Evolutionary conservation across 1,284 basidiomycete genomes (phyloP), one percentile per base, ranked within the genome.

Genomic region (Ustilago shanxiensis): DNA sequence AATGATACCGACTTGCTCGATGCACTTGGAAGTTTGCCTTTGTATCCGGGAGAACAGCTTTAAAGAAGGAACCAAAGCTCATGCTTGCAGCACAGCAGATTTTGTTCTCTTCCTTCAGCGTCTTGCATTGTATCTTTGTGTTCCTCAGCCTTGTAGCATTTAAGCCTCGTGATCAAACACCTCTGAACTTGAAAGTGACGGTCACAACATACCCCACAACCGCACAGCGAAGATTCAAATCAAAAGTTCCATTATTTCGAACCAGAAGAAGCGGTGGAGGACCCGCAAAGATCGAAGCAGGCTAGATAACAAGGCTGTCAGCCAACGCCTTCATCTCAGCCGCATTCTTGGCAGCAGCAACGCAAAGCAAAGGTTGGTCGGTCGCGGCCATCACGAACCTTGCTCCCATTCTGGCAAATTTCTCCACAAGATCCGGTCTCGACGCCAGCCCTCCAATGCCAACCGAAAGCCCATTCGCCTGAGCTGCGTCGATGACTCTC

Each of bases 1-100:
- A 55, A 55, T 35, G 53, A 55, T 37, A 55, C 37, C 35, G 53
- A 55, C 18, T n/a, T 55, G 37, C 53, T 55, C 11, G 53, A 41
- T 55, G 53, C 53, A 28, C 53, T 55, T 28, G 53, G 53, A 2
- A 44, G 35, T 9, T 28, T 55, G 37, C 53, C 53, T n/a, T 9
- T 55, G 14, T 55, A 55, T 14, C 53, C 53, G 9, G 53, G 53
- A 24, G 53, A 55, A 6, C 53, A 55, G 53, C 33, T 28, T 16
- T 55, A 14, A 55, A 31, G 50, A 52, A 52, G 26, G 50, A 52
- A 28, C 9, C 14, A 11, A 33, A 11, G 31, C 11, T 33, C 31
- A 33, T 11, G n/a, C 31, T 33, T 11, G 5, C 31, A 33, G 31
- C 31, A 11, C 6, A 33, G 31, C 11, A 11, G 6, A 33, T 5